Base-by-base conservation (phyloP, 2,329 filamentous ascomycete genomes). In the Aspergillus sp. region DNA sequence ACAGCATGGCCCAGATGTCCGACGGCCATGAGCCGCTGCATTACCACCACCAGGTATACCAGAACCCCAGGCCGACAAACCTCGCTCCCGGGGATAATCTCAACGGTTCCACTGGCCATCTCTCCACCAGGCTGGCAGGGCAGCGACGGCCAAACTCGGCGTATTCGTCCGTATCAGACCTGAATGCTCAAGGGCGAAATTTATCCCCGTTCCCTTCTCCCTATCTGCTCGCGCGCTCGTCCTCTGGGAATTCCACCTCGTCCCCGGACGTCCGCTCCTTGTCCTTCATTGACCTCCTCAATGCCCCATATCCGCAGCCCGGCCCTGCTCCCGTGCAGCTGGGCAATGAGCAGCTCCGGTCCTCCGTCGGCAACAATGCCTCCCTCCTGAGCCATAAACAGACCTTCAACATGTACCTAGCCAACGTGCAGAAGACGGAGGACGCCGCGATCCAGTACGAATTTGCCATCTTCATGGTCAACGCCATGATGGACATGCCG, bases 391-490 rank as follows among this genome's bases (percentile, higher is more conserved):
- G 86, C 51, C 81, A 85, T 20, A 84, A 89, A 53, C 88, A 96
- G 63, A 98, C 91, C 2, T 74, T 98, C 30, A 88, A 96, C 34
- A 95, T 96, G 89, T 98, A 98, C 59, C 76, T 89, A 27, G 80
- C 82, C 34, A 98, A 96, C 52, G 85, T 95, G 37, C 96, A 95
- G 66, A 98, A 98, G 67, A 93, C 91, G 2, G 91, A 82, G 41
- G 86, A 95, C 58, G 72, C 80, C 11, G 80, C 82, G 3, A 83
- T 93, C 20, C 86, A 95, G 59, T 96, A 96, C 59, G 91, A 93
- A 17, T 96, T 98, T 61, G 91, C 91, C 2, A 75, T 96, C 24
- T 94, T 93, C 58, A 78, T 98, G 67, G 81, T 96, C 45, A 84
- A 88, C 29, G 81, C 86, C 2, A 88, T 89, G 25, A 82, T 86